A percentile compares a stretch with the other conserved stretches of the same genome.
Conservation (phyloP, 306 rosid genomes). For the Parietaria judaica region DNA sequence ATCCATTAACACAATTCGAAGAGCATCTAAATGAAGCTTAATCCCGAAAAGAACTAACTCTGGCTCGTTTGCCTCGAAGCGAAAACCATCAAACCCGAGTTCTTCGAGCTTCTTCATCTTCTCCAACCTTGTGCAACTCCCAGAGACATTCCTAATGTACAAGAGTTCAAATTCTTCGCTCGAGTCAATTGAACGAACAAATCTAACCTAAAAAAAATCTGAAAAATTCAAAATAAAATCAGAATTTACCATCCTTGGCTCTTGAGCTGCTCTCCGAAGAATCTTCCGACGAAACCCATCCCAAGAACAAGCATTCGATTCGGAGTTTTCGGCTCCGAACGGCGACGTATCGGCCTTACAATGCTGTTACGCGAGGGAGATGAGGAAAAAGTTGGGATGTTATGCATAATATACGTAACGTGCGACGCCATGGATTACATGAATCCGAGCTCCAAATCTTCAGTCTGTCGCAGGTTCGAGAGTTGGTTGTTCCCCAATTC, state of each 20-base stretch:
- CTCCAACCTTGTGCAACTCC: slow-evolving; percentile 51
- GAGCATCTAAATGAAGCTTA: too few relatives aligned
- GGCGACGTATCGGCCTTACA: neutral
- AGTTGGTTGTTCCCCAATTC: too few relatives aligned
- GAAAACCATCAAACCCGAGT: slow-evolving; percentile 53
- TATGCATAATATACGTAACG: neutral
- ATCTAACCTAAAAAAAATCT: neutral
- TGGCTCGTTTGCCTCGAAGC: slow-evolving; percentile 62
- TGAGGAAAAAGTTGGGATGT: neutral
- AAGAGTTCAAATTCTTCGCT: neutral
- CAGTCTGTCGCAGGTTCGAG: too few relatives aligned
- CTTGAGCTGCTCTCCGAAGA: slow-evolving; percentile 52
- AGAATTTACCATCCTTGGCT: slow-evolving; percentile 54
- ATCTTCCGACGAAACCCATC: slow-evolving; percentile 66
- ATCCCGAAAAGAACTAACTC: slow-evolving; percentile 36
- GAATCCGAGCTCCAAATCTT: too few relatives aligned
- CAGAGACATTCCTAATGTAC: slow-evolving; percentile 49
- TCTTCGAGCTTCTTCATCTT: slow-evolving; percentile 66
- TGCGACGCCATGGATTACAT: neutral
- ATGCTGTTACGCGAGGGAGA: neutral
- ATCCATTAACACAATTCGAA: too few relatives aligned
- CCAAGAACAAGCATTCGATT: slow-evolving; percentile 58
- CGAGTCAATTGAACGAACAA: neutral
- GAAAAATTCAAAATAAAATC: neutral
- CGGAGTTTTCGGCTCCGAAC: slow-evolving; percentile 19